A percentile compares a stretch with the other conserved stretches of the same genome.
Conservation (phyloP, 805 yeast genomes). For the Yamadazyma tumulicola region DNA sequence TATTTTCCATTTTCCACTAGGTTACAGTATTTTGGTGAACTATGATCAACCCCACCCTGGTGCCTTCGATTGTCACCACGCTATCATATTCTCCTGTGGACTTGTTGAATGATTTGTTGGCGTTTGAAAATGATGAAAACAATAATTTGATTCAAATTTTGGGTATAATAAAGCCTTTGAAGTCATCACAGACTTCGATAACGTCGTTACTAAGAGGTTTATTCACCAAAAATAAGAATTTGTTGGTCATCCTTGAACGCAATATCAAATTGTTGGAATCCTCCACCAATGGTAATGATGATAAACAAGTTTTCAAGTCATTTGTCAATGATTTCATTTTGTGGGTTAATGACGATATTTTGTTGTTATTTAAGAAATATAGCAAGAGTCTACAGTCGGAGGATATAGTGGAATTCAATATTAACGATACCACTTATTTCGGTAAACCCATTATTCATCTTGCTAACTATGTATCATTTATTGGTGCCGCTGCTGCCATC, state of each 20-base stretch:
- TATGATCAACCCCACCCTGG: too few species aligned
- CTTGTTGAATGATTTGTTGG: conserved; percentile 14
- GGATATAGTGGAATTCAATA: conserved; percentile 9
- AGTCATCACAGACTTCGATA: conserved; percentile 20
- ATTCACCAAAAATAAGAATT: conserved; percentile 31
- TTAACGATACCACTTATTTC: conserved; percentile 17
- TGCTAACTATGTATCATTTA: conserved; percentile 25
- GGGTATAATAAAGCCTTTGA: conserved; percentile 30
- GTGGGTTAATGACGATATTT: conserved; percentile 35
- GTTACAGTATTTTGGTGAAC: background rate
- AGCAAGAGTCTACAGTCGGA: conserved; percentile 11
- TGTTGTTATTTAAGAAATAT: conserved; percentile 34
- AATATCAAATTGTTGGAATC: conserved; percentile 4
- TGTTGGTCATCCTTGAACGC: conserved; percentile 9
- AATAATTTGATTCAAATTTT: conserved; percentile 33
- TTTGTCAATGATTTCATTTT: conserved; percentile 37
- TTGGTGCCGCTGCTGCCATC: conserved; percentile 16
- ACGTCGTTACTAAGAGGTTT: conserved; percentile 37
- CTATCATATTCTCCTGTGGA: conserved; percentile 10
- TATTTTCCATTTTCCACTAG: conserved; percentile 3
- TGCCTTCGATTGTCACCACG: too few species aligned
- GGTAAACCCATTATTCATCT: conserved; percentile 32
- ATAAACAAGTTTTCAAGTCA: conserved; percentile 27
- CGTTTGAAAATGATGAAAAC: conserved; percentile 28
- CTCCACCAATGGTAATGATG: conserved; percentile 14